Base-by-base conservation (phyloP, 345 rosid species). In the Barbarea vulgaris region DNA sequence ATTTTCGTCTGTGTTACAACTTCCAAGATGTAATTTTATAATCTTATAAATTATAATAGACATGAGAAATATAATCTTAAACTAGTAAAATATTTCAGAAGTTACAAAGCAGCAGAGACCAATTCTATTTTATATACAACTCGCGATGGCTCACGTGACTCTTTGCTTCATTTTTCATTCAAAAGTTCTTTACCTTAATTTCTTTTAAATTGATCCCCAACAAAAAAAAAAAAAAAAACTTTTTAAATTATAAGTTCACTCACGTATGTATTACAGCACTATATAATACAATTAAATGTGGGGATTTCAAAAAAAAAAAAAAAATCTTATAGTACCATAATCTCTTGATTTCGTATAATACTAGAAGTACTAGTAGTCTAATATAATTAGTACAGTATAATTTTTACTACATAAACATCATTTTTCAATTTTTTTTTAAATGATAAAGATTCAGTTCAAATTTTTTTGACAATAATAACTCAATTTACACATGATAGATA, bases 81-180 rank as follows among this genome's bases (percentile, higher is more conserved):
- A 54, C 28, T 31, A 54, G 11, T 64, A 31, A 22, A 19, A 11
- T 34, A 41, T 14, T 46, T 21, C 42, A 41, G 39, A 60, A 34
- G 33, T 28, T 63, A 28, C 34, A 53, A 37, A 39, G 39, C 33
- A 51, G 31, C 33, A 28, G 22, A 52, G 33, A 27, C 53, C 53
- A 9, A 13, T 42, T 21, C 31, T 48, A 31, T 9, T 41, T 22
- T 31, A 37, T 12, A 9, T 15, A 65, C 56, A 54, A 64, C 31
- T 30, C 56, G 36, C 47, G 18, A 64, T 42, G 64, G 48, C 48
- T 73, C 71, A 54, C 64, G 71, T 73, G 77, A 42, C 48, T 15
- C 25, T 13, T 64, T 54, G 56, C 70, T 54, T 64, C 41, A 25
- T n/a, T 42, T 21, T 42, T 15, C 56, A 36, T 54, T 44, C 46